A percentile compares a stretch with the other conserved stretches of the same genome.
phyloP scores from a whole-genome alignment of 805 yeast species.

The Suhomyces sp. region DNA sequence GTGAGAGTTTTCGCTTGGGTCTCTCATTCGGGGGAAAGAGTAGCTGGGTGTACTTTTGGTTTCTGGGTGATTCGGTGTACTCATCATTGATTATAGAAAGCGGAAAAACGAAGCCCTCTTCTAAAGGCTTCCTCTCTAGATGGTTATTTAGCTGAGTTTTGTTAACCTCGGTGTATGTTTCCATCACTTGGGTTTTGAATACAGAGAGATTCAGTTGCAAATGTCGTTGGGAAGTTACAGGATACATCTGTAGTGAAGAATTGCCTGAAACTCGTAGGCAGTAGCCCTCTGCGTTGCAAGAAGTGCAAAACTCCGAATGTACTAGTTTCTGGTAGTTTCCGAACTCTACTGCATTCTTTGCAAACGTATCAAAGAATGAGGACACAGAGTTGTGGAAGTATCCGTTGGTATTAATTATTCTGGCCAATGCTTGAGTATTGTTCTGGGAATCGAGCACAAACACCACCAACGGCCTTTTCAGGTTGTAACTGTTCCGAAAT shows the following conservation, averaged over 20 bases:
- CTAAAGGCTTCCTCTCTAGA: neutral
- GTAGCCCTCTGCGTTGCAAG: constrained; percentile 28
- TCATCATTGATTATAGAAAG: neutral
- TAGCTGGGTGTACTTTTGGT: constrained; percentile 17
- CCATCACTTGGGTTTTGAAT: neutral
- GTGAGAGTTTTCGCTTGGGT: constrained; percentile 1
- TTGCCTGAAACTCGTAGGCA: constrained; percentile 37
- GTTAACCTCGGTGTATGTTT: neutral
- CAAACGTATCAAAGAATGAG: constrained; percentile 40
- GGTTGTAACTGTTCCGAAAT: constrained; percentile 21
- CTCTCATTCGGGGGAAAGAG: neutral
- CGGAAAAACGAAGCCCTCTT: neutral
- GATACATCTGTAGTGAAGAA: constrained; percentile 23
- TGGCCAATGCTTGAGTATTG: neutral
- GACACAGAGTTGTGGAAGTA: constrained; percentile 13
- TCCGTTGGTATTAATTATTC: constrained; percentile 19
- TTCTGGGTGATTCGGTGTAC: neutral
- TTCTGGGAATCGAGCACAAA: constrained; percentile 25
- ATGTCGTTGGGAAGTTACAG: constrained; percentile 13
- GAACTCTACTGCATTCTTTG: constrained; percentile 37
- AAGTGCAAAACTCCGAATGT: constrained; percentile 44
- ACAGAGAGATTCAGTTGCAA: neutral
- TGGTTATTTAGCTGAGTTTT: neutral
- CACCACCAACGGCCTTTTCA: constrained; percentile 35
- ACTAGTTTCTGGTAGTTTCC: constrained; percentile 31